Evolutionary conservation across 176 grass and related monocot species (phyloP), one percentile per base, ranked within the genome.

Genomic region (Chloris gayana): DNA sequence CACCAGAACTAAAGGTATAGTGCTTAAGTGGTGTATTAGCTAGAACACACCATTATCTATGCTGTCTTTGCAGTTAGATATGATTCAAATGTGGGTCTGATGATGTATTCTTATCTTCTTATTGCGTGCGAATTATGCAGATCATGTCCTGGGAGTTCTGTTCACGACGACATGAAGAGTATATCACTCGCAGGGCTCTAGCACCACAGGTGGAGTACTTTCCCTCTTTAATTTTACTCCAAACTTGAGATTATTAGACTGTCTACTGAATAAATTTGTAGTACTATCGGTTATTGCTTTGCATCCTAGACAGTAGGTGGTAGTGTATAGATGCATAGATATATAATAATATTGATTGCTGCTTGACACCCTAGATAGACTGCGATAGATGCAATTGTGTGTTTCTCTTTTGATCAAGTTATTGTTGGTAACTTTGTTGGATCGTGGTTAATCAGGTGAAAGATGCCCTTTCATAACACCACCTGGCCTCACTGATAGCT

Each of bases 61-160:
- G 32, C 49, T 72, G 10, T 72, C 79, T 79, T 47, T 75, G 41
- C 72, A 80, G 78, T 73, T 51, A 84, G 82, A 51, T 85, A 84
- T 71, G 64, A 86, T 88, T 25, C 46, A 82, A 82, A 61, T 56
- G 74, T 88, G 73, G 83, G 89, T 1, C 76, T 82, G 69, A 37
- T 89, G 18, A 75, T 51, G 45, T 41, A 67, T 70, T 84, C 49
- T 81, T 57, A 68, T 74, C 71, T 62, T 38, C 37, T 82, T 61
- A 57, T 82, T 82, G 22, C 38, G 38, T 86, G 27, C 47, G 71
- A 39, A 75, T 79, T 67, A 29, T 64, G 70, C 79, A 99, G 96
- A 99, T 99, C 49, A 76, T 99, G 80, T 99, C 79, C 46, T 99
- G 96, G 96, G 93, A 99, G 69, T 99, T 99, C 64, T 99, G 96